Percentiles rank a stretch among this genome's conserved stretches.
phyloP scores from a whole-genome alignment of 768 basidiomycete species.

The Leccinum broughii region DNA sequence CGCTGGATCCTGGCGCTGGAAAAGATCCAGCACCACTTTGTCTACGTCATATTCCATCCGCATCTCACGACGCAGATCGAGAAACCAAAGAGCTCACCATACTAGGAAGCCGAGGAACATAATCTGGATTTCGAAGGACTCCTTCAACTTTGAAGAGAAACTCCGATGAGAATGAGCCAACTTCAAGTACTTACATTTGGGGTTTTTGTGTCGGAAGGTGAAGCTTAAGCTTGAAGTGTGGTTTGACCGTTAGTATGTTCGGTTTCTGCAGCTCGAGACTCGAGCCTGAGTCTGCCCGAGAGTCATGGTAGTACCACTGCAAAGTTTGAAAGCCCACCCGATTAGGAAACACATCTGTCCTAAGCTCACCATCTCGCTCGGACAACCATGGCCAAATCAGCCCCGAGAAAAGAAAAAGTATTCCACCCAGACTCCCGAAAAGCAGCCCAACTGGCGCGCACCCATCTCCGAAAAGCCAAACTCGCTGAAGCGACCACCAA shows the following conservation, averaged over 20 bases:
- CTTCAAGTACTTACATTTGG: background rate
- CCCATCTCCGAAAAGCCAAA: slow-evolving; percentile 67
- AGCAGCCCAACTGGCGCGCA: slow-evolving; percentile 70
- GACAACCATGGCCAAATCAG: background rate
- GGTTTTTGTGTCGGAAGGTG: background rate
- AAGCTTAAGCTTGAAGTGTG: background rate
- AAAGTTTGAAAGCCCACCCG: background rate
- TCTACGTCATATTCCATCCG: background rate
- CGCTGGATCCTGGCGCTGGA: background rate
- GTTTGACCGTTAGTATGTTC: background rate
- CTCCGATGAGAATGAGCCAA: background rate
- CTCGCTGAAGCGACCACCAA: slow-evolving; percentile 56
- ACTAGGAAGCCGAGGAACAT: background rate
- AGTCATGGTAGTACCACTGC: too few relatives aligned
- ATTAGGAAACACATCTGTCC: background rate
- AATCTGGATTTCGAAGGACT: background rate
- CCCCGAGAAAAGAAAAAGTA: slow-evolving; percentile 70
- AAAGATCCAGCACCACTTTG: background rate
- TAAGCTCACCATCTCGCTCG: background rate
- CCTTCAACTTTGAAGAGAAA: background rate
- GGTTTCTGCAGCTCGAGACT: too few relatives aligned
- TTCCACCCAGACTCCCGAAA: slow-evolving; percentile 85
- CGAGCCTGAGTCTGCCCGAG: too few relatives aligned
- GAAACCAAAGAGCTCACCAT: background rate
- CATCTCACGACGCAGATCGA: background rate